phyloP scores from a whole-genome alignment of 108 stramenopile species.

The Cylindrotheca fusiformis region DNA sequence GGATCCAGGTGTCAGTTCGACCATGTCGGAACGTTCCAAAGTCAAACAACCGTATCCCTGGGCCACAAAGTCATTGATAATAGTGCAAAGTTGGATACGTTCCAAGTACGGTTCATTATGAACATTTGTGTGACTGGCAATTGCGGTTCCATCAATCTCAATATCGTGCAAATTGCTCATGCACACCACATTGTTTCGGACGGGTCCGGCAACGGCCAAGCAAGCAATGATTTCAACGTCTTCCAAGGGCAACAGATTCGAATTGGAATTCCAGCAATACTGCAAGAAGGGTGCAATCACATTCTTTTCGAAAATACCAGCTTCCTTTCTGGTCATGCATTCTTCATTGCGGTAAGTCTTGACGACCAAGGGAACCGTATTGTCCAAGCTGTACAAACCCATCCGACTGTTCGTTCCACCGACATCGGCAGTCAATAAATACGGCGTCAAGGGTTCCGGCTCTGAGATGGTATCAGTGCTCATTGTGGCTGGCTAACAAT shows the following conservation, averaged over 20 bases:
- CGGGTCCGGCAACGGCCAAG: slow-evolving; percentile 93
- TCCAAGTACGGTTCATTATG: slow-evolving; percentile 21
- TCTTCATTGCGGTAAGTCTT: slow-evolving; percentile 61
- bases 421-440: slow-evolving; percentile 83
- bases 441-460: slow-evolving; percentile 26
- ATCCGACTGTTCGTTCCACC: slow-evolving; percentile 93
- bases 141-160: slow-evolving; percentile 64
- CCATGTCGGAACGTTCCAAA: slow-evolving; percentile 60
- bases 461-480: too few relatives aligned
- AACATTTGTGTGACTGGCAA: slow-evolving; percentile 40
- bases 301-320: slow-evolving; percentile 48
- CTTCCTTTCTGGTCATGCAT: slow-evolving; percentile 25
- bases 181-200: slow-evolving; percentile 67
- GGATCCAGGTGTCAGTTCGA: slow-evolving; percentile 53
- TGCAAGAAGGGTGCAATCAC: slow-evolving; percentile 68
- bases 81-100: slow-evolving; percentile 54
- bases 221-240: slow-evolving; percentile 60
- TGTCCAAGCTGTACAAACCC: slow-evolving; percentile 49
- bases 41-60: slow-evolving; percentile 95
- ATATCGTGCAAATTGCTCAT: slow-evolving; percentile 82
- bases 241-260: slow-evolving; percentile 33
- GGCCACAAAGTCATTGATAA: slow-evolving; percentile 97
- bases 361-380: slow-evolving; percentile 39
- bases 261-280: slow-evolving; percentile 48
- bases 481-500: too few relatives aligned